Evolutionary conservation across 2,329 filamentous ascomycete species (phyloP).

Genomic region (Colletotrichum eleusines): DNA sequence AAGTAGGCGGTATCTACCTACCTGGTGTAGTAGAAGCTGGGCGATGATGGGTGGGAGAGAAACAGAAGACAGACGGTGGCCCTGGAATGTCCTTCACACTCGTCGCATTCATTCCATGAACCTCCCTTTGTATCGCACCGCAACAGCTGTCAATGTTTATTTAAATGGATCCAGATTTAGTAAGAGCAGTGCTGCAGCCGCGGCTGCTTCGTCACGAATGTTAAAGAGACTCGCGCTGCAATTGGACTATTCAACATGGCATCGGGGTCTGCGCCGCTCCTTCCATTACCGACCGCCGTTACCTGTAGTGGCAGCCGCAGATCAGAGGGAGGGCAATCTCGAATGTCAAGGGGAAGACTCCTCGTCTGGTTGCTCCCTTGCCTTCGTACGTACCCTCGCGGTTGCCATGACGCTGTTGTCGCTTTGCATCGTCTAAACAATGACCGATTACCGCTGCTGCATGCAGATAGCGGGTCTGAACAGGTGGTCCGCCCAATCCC

Average conservation of each 20-base stretch:
- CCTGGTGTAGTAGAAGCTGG: neutral
- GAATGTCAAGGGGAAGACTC: neutral
- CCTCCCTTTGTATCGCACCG: slow-evolving; percentile 32
- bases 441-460: slow-evolving; percentile 27
- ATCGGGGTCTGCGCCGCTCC: slow-evolving; percentile 1
- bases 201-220: slow-evolving; percentile 8
- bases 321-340: slow-evolving; percentile 7
- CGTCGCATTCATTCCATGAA: neutral
- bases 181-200: slow-evolving; percentile 18
- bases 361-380: slow-evolving; percentile 20
- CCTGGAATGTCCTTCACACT: neutral
- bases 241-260: neutral
- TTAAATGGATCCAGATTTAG: slow-evolving; percentile 29
- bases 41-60: neutral
- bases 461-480: slow-evolving; percentile 29
- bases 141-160: slow-evolving; percentile 39
- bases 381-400: slow-evolving; percentile 33
- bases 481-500: slow-evolving; percentile 14
- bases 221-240: neutral
- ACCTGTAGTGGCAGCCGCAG: slow-evolving; percentile 14
- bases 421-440: slow-evolving; percentile 32
- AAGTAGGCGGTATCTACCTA: neutral
- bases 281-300: slow-evolving; percentile 28
- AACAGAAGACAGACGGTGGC: neutral
- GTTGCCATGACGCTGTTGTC: slow-evolving; percentile 42